phyloP scores from a whole-genome alignment of 129 eudicot species.

The Centella asiatica region DNA sequence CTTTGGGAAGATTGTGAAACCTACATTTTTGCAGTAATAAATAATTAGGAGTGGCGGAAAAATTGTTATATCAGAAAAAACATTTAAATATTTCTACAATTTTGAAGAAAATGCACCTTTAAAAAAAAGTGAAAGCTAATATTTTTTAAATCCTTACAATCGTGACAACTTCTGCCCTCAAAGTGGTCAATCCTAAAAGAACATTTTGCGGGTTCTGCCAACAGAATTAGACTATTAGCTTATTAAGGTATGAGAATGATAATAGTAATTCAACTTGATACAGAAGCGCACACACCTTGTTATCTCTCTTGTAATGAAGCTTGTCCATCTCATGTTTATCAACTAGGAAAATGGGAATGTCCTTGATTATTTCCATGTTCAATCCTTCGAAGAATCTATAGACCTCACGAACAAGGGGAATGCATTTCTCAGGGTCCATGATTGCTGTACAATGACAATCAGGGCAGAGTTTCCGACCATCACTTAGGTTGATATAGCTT shows the following conservation, averaged over 20 bases:
- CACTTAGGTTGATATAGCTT: neutral
- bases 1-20: neutral
- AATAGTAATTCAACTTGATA: neutral
- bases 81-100: no score
- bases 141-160: slow-evolving; percentile 7
- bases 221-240: neutral
- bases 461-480: slow-evolving; percentile 11
- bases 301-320: neutral
- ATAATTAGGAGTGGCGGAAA: neutral
- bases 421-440: slow-evolving; percentile 2
- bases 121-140: neutral
- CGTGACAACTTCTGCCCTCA: neutral
- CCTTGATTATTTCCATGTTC: neutral
- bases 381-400: neutral
- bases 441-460: slow-evolving; percentile 9
- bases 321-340: neutral
- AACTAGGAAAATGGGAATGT: slow-evolving; percentile 6
- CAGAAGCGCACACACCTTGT: neutral
- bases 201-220: neutral
- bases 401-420: neutral
- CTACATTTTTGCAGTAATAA: neutral
- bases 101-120: neutral
- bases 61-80: neutral
- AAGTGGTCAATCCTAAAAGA: neutral
- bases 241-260: neutral